phyloP scores from a whole-genome alignment of 2,329 filamentous ascomycete genomes.

The Sporothrix euskadiensis region DNA sequence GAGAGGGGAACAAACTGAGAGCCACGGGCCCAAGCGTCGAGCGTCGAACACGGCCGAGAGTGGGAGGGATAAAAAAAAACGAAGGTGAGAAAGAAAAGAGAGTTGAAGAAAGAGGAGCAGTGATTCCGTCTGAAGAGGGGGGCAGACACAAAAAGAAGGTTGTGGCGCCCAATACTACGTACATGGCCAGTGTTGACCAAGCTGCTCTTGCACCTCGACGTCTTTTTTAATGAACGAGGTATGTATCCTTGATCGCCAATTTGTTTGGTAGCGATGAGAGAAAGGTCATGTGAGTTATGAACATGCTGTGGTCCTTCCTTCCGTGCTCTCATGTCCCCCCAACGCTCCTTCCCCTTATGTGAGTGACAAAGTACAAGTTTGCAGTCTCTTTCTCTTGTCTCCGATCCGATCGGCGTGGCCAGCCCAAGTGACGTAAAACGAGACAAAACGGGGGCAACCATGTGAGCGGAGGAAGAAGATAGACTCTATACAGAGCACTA shows the following conservation, averaged over 20 bases:
- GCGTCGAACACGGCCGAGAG: not conserved
- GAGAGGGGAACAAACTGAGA: not conserved
- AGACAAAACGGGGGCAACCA: not conserved
- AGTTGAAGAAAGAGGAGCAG: not conserved
- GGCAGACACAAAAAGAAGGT: not conserved
- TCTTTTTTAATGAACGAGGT: not conserved
- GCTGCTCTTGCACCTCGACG: not conserved
- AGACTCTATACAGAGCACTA: not conserved
- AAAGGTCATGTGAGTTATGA: not conserved
- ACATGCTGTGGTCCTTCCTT: not conserved
- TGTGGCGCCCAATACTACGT: not conserved
- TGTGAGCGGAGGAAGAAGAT: too few relatives aligned
- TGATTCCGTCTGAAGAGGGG: not conserved
- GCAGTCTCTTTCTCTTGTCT: not conserved
- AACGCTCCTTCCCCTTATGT: not conserved
- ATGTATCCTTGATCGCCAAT: not conserved
- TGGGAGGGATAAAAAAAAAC: not conserved
- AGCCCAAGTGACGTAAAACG: not conserved
- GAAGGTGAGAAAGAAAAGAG: not conserved
- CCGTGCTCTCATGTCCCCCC: not conserved
- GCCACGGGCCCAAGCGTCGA: conserved; percentile 3
- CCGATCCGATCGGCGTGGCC: not conserved
- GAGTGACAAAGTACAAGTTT: not conserved
- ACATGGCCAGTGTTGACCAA: not conserved
- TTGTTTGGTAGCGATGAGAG: not conserved